Base-by-base conservation (phyloP, 2,329 filamentous ascomycete genomes). In the Cladosporium sp. region DNA sequence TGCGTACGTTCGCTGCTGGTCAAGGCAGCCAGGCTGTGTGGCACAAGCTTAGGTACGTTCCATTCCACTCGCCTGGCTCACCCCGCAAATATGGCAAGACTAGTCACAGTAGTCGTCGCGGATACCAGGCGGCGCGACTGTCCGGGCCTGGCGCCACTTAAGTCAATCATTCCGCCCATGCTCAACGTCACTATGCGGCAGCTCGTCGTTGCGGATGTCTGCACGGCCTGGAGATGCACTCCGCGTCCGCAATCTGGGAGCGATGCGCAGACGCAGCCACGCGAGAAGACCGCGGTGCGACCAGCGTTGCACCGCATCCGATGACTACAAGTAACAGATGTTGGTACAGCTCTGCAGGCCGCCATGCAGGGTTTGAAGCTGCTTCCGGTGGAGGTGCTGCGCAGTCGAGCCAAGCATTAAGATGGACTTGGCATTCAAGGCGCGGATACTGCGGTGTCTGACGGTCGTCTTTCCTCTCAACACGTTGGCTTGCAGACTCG, bases 401-500 rank as follows among this genome's bases (percentile, higher is more conserved):
- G 42, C 8, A 45, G 22, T 45, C 22, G 42, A 45, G 42, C 42
- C 42, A 45, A 45, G 42, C 42, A 45, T 12, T 22, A 22, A 24
- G 39, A 42, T 22, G 22, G 22, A 28, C 42, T 15, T 25, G 24
- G 24, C 42, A 24, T 19, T 9, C 24, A 28, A 45, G 28, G 42
- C n/a, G 42, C 42, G 42, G 42, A 45, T 45, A 28, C 42, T 45
- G 42, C 42, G 42, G 42, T 45, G 24, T 45, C 42, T 45, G 28
- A 45, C 22, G 22, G 28, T 25, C 22, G 22, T 45, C 28, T 22
- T 10, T 25, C 42, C 19, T 19, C 22, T n/a, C 2, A 45, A 17
- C 28, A 32, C 12, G 28, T 32, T 32, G 28, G 28, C 28, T 32
- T 32, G 28, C 12, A 10, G 28, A 9, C 28, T 32, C 8, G 28